Percentiles rank a stretch among this genome's conserved stretches.
Evolutionary conservation across 306 rosid species (phyloP).

Genomic region (Trifolium dubium): DNA sequence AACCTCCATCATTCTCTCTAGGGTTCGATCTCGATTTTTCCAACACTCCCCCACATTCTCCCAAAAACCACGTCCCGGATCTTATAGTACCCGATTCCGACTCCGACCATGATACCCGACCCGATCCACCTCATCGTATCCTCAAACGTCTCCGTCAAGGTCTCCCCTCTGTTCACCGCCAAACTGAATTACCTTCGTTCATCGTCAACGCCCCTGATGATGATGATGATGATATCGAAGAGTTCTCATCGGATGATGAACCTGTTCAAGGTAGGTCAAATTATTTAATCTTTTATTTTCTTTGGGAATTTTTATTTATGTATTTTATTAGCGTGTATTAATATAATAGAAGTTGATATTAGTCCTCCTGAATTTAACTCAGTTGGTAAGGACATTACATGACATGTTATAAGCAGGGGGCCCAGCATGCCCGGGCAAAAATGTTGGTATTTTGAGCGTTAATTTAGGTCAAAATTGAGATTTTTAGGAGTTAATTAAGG

Average conservation of each 20-base stretch:
- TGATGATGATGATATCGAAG: constrained; percentile 79
- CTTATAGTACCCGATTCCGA: constrained; percentile 34
- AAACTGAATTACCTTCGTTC: constrained; percentile 11
- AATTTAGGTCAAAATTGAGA: too few relatives aligned
- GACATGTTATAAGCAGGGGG: too few relatives aligned
- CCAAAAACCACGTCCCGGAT: constrained; percentile 16
- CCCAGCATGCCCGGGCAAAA: too few relatives aligned
- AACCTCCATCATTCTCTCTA: constrained; percentile 81
- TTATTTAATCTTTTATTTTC: not conserved
- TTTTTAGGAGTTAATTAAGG: too few relatives aligned
- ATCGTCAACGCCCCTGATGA: not conserved
- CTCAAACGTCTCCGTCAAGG: constrained; percentile 80
- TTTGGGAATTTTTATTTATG: not conserved
- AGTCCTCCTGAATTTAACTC: too few relatives aligned
- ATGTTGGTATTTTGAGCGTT: too few relatives aligned
- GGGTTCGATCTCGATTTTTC: constrained; percentile 56
- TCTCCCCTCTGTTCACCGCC: not conserved
- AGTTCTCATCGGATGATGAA: constrained; percentile 70
- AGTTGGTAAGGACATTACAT: too few relatives aligned
- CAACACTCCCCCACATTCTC: constrained; percentile 48
- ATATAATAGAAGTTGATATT: not conserved
- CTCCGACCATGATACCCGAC: constrained; percentile 48
- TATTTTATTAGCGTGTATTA: not conserved
- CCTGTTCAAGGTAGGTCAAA: constrained; percentile 38
- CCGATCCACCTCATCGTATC: constrained; percentile 43